A percentile compares a stretch with the other conserved stretches of the same genome.
Conservation (phyloP, 257 asterid genomes). For the Marsdenia floribunda region DNA sequence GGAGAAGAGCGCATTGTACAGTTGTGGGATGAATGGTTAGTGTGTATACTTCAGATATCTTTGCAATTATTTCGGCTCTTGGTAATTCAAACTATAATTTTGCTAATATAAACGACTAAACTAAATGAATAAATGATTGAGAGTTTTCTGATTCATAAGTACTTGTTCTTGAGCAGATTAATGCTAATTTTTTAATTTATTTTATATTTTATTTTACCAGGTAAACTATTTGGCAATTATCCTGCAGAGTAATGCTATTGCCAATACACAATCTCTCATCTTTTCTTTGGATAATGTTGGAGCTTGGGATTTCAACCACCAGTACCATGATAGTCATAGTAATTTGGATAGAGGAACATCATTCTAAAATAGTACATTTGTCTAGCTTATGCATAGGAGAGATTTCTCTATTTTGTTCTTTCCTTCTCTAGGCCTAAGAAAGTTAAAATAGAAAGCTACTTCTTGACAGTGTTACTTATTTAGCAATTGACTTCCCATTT, state of each 20-base stretch:
- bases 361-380: background rate
- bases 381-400: background rate
- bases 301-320: background rate
- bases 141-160: background rate
- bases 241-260: background rate
- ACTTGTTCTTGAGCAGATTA: background rate
- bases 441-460: background rate
- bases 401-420: background rate
- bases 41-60: conserved; percentile 13
- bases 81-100: background rate
- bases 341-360: conserved; percentile 2
- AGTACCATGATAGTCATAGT: background rate
- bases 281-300: background rate
- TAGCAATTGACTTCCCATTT: background rate
- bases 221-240: no score
- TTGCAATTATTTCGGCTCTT: conserved; percentile 1
- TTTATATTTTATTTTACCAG: no score
- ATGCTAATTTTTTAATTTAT: no score
- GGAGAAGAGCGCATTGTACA: conserved; percentile 75
- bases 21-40: conserved; percentile 87
- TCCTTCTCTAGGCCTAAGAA: background rate
- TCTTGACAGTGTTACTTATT: background rate
- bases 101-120: background rate
- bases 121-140: background rate
- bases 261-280: background rate